Percentiles rank a stretch among this genome's conserved stretches.
phyloP scores from a whole-genome alignment of 495 filamentous ascomycete genomes.

The Lasiosphaeriaceae sp. region DNA sequence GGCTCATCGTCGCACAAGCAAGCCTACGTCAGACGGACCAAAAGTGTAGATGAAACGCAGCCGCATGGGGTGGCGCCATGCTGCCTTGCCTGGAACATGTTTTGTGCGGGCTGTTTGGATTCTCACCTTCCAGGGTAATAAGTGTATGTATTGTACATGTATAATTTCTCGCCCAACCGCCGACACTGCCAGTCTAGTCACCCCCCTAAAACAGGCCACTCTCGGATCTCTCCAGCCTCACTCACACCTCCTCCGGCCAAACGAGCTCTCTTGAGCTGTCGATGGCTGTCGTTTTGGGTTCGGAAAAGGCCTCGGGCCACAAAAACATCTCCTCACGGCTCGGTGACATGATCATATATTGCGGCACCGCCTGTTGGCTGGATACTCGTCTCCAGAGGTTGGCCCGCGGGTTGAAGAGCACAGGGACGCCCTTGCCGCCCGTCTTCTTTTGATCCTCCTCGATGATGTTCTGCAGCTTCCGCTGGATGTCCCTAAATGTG shows the following conservation, averaged over 20 bases:
- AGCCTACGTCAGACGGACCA: neutral
- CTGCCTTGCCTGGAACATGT: neutral
- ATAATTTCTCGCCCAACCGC: no score
- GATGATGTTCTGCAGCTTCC: slow-evolving; percentile 56
- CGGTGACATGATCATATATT: slow-evolving; percentile 53
- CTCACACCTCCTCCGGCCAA: neutral
- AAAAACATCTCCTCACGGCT: slow-evolving; percentile 59
- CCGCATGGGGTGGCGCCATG: neutral
- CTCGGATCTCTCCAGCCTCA: no score
- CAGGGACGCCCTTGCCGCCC: slow-evolving; percentile 57
- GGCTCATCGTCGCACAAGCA: neutral
- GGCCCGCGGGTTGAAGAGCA: slow-evolving; percentile 64
- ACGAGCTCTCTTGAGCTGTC: neutral
- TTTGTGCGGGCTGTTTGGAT: no score
- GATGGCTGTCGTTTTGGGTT: slow-evolving; percentile 17
- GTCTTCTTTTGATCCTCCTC: slow-evolving; percentile 63
- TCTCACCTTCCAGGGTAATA: no score
- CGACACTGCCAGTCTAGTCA: neutral
- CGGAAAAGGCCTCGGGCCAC: slow-evolving; percentile 61
- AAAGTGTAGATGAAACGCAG: neutral
- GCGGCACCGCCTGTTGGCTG: slow-evolving; percentile 51
- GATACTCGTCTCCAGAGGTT: slow-evolving; percentile 67
- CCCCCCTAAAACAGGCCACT: neutral
- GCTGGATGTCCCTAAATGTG: slow-evolving; percentile 65
- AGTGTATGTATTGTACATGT: neutral